These are phyloP conservation scores for Coffea canephora DNA, from an alignment of 257 asterid species.

Conservation along the genomic window DNA sequence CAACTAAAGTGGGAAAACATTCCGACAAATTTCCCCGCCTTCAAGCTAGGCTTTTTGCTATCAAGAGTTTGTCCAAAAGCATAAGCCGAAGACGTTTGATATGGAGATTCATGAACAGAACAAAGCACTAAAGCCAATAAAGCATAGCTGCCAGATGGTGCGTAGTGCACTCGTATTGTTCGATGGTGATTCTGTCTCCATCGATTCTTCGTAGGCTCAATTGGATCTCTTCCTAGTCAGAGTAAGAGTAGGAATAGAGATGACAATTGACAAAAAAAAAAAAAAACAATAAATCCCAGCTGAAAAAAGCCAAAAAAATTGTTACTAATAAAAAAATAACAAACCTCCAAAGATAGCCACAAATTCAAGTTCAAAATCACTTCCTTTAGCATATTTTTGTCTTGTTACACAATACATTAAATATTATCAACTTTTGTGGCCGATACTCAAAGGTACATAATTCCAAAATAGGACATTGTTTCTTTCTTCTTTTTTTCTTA, in stretches of 20 bases:
- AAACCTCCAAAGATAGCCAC: neutral
- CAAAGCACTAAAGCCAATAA: neutral
- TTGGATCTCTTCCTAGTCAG: too few species aligned
- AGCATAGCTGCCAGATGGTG: too few species aligned
- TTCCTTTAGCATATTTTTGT: neutral
- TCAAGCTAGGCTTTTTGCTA: too few species aligned
- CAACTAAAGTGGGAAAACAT: neutral
- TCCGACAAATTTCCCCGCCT: too few species aligned
- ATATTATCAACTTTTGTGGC: neutral
- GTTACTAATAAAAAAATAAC: too few species aligned
- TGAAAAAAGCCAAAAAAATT: neutral
- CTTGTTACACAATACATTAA: neutral
- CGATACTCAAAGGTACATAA: neutral
- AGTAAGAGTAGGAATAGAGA: too few species aligned
- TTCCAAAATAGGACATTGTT: neutral
- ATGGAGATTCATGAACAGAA: neutral
- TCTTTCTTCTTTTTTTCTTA: too few species aligned
- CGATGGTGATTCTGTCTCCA: too few species aligned
- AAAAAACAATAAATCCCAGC: neutral
- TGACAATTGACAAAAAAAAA: too few species aligned
- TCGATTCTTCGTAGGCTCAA: too few species aligned
- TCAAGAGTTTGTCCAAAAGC: neutral
- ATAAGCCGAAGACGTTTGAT: neutral
- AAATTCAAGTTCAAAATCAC: neutral
- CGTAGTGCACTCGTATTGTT: too few species aligned